phyloP scores from a whole-genome alignment of 371 early-diverging fungal genomes.

The Apophysomyces ossiformis region DNA sequence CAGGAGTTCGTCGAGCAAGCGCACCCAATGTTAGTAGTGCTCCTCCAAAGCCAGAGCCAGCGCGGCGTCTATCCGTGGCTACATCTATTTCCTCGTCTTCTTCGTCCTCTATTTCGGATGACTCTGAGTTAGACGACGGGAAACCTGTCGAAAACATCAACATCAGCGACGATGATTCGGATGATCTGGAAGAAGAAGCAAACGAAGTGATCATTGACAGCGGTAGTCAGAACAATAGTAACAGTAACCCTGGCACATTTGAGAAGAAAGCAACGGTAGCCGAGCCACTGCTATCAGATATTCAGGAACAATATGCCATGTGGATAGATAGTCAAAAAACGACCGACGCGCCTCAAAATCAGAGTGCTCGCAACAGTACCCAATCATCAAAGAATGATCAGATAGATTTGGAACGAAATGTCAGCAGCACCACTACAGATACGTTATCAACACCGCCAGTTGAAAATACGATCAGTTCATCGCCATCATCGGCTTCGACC shows the following conservation, averaged over 20 bases:
- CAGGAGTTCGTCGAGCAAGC: conserved; percentile 2
- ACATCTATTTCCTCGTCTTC: not conserved
- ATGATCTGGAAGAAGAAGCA: conserved; percentile 1
- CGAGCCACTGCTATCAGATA: conserved; percentile 22
- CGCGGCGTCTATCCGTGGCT: not conserved
- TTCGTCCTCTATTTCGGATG: conserved; percentile 9
- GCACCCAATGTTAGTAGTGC: conserved; percentile 6
- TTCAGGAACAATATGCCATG: conserved; percentile 46
- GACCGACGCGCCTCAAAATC: conserved; percentile 13
- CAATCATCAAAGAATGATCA: not conserved
- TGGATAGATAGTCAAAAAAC: conserved; percentile 46
- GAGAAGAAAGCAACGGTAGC: not conserved
- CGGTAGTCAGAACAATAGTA: not conserved
- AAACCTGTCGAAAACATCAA: not conserved
- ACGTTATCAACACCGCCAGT: conserved; percentile 1
- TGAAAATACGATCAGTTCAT: conserved; percentile 12
- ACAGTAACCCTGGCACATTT: not conserved
- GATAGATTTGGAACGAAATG: conserved; percentile 1
- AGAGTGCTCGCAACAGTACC: conserved; percentile 6
- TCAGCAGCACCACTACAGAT: not conserved
- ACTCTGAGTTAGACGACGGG: not conserved
- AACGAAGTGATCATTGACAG: not conserved
- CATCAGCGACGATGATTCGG: conserved; percentile 10
- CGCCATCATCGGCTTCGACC: conserved; percentile 4
- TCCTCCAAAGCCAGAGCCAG: not conserved